Evolutionary conservation across 768 basidiomycete genomes (phyloP).

Genomic region (Galerina sulciceps): DNA sequence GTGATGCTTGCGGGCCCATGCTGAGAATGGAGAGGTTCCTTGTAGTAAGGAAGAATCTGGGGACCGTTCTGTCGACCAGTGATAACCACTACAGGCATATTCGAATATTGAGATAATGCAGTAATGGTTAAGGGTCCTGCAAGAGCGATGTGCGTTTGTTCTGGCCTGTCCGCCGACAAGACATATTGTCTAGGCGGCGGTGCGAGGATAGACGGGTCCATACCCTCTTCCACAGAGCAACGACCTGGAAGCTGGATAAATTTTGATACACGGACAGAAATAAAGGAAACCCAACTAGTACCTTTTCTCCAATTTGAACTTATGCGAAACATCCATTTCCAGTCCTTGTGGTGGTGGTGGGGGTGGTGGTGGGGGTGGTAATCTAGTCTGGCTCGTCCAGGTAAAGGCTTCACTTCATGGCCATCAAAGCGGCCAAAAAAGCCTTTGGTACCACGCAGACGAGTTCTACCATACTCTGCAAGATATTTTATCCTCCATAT

Average conservation of each 20-base stretch:
- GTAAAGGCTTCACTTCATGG: constrained; percentile 61
- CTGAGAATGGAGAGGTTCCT: constrained; percentile 33
- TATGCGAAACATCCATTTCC: constrained; percentile 89
- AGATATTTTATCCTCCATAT: constrained; percentile 76
- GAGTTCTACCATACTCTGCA: constrained; percentile 63
- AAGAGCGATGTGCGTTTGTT: constrained; percentile 49
- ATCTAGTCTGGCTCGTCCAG: constrained; percentile 49
- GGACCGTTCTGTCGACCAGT: constrained; percentile 33
- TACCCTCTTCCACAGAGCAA: constrained; percentile 50
- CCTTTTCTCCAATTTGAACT: constrained; percentile 84
- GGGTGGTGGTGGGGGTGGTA: too few relatives aligned
- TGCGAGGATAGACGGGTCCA: constrained; percentile 6
- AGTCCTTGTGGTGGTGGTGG: constrained; percentile 60
- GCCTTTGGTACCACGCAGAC: constrained; percentile 71
- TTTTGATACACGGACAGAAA: constrained; percentile 12
- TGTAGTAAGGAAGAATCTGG: constrained; percentile 44
- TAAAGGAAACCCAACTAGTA: constrained; percentile 31
- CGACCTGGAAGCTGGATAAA: constrained; percentile 51
- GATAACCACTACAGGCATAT: constrained; percentile 41
- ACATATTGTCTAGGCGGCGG: neutral
- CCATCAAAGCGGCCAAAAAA: constrained; percentile 61
- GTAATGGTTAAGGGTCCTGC: constrained; percentile 64
- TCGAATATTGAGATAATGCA: constrained; percentile 48
- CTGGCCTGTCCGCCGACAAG: neutral
- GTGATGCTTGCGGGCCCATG: constrained; percentile 50